Evolutionary conservation across 129 eudicot species (phyloP), one percentile per base, ranked within the genome.

Genomic region (Chrysanthemum seticuspe): DNA sequence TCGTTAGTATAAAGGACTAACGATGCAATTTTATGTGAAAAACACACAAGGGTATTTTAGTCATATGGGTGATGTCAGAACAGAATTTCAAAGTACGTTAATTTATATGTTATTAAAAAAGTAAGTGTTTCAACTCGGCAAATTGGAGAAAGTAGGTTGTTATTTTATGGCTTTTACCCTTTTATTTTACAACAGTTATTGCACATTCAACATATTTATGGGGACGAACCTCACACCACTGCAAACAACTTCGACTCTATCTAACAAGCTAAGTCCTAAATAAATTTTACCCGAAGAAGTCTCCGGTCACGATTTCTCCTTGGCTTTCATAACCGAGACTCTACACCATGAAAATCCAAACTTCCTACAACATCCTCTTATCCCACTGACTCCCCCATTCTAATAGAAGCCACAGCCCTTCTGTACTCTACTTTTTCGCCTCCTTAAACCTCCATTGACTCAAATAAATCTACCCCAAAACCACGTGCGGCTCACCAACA

Each of bases 321-420:
- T 85, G 0, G 93, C 84, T 78, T 87, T 89, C 90, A 82, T 87
- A 25, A 89, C 29, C 84, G 87, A 56, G 6, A 87, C 92, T 75
- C 96, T 73, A 7, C 72, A 64, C 96, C 96, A 89, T 29, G 96
- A n/a, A 88, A 68, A 89, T 64, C 96, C 96, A 89, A 0, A 90
- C 96, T 79, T 87, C 88, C 96, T 90, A 89, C 47, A 87, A 80
- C 85, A 81, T 89, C 45, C 96, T 83, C 75, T 89, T 89, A 65
- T 89, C 96, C 96, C 96, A 89, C 9, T 93, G 93, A 74, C 93
- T 87, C 8, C 88, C 96, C 93, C 96, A 89, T 65, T 87, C 90
- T 74, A 89, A 45, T 72, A 89, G 13, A 40, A 84, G 71, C 23
- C 76, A 82, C 63, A 89, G 40, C 64, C 96, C 96, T 52, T 63